A percentile compares a stretch with the other conserved stretches of the same genome.
These are phyloP conservation scores for Geranium incanum DNA, from an alignment of 441 rosid species.

Conservation along the genomic window DNA sequence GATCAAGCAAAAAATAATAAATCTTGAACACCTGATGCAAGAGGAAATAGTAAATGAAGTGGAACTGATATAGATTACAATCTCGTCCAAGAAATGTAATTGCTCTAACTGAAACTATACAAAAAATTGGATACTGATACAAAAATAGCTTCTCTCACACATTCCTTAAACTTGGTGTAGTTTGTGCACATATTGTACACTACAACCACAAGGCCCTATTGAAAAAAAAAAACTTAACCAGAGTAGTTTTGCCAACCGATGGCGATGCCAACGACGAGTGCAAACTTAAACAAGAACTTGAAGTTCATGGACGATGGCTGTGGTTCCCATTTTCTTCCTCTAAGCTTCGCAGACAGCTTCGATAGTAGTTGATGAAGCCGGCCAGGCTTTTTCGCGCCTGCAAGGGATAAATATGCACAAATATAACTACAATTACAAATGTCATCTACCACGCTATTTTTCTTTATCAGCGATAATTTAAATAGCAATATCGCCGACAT, in stretches of 20 bases:
- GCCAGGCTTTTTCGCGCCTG: constrained; percentile 37
- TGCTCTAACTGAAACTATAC: neutral
- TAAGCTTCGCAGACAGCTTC: constrained; percentile 51
- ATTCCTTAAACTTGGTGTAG: constrained; percentile 11
- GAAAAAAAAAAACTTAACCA: constrained; percentile 12
- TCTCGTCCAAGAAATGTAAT: neutral
- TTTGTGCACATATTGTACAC: constrained; percentile 22
- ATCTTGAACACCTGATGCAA: no score
- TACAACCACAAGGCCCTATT: constrained; percentile 10
- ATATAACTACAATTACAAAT: no score
- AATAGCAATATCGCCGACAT: neutral
- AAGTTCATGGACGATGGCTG: constrained; percentile 29
- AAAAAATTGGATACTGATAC: constrained; percentile 6
- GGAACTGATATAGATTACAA: no score
- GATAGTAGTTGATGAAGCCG: constrained; percentile 37
- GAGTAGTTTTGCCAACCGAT: constrained; percentile 58
- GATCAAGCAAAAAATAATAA: no score
- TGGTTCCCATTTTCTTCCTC: constrained; percentile 41
- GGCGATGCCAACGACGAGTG: constrained; percentile 56
- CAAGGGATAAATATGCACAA: constrained; percentile 17
- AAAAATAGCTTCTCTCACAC: constrained; percentile 5
- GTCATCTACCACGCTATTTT: neutral
- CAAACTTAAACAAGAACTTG: constrained; percentile 48
- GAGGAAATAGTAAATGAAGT: no score
- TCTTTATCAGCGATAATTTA: neutral